Base-by-base conservation (phyloP, 2,329 filamentous ascomycete species). In the Botrytis squamosa region DNA sequence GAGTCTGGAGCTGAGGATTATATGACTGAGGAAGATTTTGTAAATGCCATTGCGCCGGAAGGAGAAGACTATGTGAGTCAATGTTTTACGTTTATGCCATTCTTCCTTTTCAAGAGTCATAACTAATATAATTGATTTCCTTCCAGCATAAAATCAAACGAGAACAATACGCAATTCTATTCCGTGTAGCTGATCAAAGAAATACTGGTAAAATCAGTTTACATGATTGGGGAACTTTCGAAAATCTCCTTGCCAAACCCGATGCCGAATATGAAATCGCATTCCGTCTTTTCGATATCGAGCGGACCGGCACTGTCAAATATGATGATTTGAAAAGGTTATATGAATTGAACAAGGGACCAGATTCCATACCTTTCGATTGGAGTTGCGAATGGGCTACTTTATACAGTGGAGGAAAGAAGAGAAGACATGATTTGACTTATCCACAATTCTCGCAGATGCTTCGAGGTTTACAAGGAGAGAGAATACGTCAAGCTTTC, bases 231-330 rank as follows among this genome's bases (percentile, higher is more conserved):
- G 90, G 89, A 65, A 92, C 92, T 77, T 99, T 98, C 84, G 93
- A 98, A 85, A 97, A 97, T 85, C 89, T 99, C 76, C 90, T 99
- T 74, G 88, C 88, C 78, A 98, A 98, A 85, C 93, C 96, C 75
- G 96, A 98, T 81, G 96, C 96, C 82, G 96, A 99, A 85, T 99
- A 99, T 85, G 95, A 98, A 84, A 97, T 99, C 79, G 95, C 96
- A 25, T 99, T 98, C 85, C 93, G 96, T 79, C 88, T 99, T 72
- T 99, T 99, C 84, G 95, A 98, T 81, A 88, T 93, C 79, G 91
- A 95, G 70, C 89, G 93, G 75, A 92, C 90, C 33, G 96, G 96
- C 75, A 88, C 88, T 67, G 94, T 99, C 80, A 95, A 95, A 82
- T 97, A 95, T 81, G 92, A 97, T 57, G 90, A 94, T 79, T 95